Conservation (phyloP, 2,329 filamentous ascomycete genomes). For the Epichloe sibirici region DNA sequence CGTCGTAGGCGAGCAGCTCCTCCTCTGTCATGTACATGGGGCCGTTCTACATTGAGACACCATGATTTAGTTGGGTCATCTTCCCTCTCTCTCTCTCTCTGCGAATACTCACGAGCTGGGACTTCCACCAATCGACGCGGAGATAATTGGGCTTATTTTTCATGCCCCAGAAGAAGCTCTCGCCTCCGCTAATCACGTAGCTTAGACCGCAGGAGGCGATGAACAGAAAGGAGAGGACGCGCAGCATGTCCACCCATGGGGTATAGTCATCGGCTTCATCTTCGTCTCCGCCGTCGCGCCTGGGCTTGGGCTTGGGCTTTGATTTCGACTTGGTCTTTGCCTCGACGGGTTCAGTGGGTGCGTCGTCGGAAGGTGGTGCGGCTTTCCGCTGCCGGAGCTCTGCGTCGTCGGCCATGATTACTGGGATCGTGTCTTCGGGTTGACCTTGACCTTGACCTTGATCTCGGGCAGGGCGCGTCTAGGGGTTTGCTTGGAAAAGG, state of each 20-base stretch:
- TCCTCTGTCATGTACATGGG: conserved; percentile 62
- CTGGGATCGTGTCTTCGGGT: no score
- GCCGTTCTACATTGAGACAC: conserved; percentile 27
- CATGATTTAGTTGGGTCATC: neutral
- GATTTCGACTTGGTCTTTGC: conserved; percentile 8
- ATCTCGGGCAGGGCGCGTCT: neutral
- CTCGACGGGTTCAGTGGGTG: conserved; percentile 11
- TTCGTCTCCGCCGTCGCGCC: conserved; percentile 34
- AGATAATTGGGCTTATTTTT: conserved; percentile 51
- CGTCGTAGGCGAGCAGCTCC: conserved; percentile 66
- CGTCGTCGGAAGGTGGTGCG: conserved; percentile 12
- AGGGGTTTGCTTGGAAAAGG: neutral
- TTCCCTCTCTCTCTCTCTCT: neutral
- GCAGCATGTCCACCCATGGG: conserved; percentile 52
- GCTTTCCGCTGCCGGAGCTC: conserved; percentile 33
- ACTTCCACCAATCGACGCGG: conserved; percentile 43
- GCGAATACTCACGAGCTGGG: conserved; percentile 41
- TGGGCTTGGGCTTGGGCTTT: conserved; percentile 7
- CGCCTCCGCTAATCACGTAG: conserved; percentile 62
- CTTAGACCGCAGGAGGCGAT: conserved; percentile 57
- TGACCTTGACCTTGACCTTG: neutral
- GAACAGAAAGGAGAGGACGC: conserved; percentile 54
- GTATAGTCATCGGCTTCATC: conserved; percentile 52
- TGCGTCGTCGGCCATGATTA: conserved; percentile 25
- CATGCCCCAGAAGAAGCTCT: conserved; percentile 56